Evolutionary conservation across 345 rosid species (phyloP).

Genomic region (Acer negundo): DNA sequence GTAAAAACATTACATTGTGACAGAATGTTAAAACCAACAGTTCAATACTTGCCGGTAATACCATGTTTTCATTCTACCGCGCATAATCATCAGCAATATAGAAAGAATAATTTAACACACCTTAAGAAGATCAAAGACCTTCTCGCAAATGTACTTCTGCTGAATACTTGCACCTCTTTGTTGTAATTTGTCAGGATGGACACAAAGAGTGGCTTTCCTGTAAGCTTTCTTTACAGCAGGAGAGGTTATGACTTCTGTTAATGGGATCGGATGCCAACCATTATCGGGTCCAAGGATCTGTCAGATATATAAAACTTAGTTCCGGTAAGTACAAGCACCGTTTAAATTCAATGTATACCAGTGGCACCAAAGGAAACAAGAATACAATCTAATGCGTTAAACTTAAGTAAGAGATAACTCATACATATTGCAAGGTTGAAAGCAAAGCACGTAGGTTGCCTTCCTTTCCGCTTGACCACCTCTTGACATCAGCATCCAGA

Average conservation of each 20-base stretch:
- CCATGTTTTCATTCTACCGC: neutral
- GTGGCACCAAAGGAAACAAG: conserved; percentile 9
- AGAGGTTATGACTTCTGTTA: conserved; percentile 92
- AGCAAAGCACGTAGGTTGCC: conserved; percentile 93
- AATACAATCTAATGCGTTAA: conserved; percentile 1
- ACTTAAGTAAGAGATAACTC: conserved; percentile 17
- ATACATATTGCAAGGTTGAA: conserved; percentile 98
- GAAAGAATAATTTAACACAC: conserved; percentile 28
- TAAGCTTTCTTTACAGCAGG: conserved; percentile 96
- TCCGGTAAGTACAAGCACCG: neutral
- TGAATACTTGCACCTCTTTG: conserved; percentile 93
- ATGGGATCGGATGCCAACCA: conserved; percentile 95
- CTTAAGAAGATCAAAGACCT: conserved; percentile 97
- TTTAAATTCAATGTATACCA: neutral
- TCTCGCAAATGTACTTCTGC: conserved; percentile 90
- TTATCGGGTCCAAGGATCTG: conserved; percentile 90
- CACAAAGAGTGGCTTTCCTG: conserved; percentile 96
- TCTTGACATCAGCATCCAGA: conserved; percentile 85
- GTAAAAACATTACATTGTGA: neutral
- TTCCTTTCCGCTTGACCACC: conserved; percentile 97
- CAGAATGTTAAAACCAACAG: neutral
- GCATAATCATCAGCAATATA: neutral
- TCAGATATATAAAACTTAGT: conserved; percentile 20
- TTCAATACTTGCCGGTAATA: no score
- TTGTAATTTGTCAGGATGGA: conserved; percentile 97